These are phyloP conservation scores for Akanthomyces muscarius DNA, from an alignment of 2,329 filamentous ascomycete genomes.

Conservation along the genomic window DNA sequence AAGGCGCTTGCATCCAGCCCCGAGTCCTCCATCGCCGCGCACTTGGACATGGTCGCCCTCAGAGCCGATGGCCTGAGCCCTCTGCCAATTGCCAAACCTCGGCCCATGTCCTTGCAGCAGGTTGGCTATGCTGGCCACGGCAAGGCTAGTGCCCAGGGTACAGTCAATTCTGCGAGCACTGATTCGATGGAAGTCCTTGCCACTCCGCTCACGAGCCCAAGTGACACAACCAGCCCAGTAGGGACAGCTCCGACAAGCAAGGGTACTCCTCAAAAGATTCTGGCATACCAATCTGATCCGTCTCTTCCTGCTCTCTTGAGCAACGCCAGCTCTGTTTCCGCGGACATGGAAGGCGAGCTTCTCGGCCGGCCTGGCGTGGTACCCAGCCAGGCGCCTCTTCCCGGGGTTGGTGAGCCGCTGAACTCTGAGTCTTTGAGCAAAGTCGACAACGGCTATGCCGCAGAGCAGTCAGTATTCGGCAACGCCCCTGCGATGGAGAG, in stretches of 20 bases:
- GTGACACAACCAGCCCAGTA: constrained; percentile 48
- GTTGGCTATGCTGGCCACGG: not conserved
- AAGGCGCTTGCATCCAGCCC: constrained; percentile 13
- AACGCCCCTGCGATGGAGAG: constrained; percentile 32
- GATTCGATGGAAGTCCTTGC: constrained; percentile 46
- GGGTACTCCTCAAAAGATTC: constrained; percentile 43
- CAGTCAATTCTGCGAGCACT: constrained; percentile 49
- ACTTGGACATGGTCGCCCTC: constrained; percentile 11
- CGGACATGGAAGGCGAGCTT: constrained; percentile 59
- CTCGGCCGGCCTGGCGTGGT: constrained; percentile 47
- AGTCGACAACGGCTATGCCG: constrained; percentile 43
- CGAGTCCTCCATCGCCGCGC: constrained; percentile 14
- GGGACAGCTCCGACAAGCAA: constrained; percentile 38
- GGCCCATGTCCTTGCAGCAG: constrained; percentile 11
- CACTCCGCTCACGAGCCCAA: constrained; percentile 53
- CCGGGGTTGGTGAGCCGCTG: constrained; percentile 51
- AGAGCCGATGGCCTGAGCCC: not conserved
- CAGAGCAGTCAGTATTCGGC: constrained; percentile 39
- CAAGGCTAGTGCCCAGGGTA: constrained; percentile 23
- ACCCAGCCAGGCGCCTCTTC: constrained; percentile 37
- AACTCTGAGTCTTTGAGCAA: constrained; percentile 50
- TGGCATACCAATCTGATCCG: constrained; percentile 58
- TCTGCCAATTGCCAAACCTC: not conserved
- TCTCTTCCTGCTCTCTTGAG: constrained; percentile 61
- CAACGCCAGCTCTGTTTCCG: constrained; percentile 60